Evolutionary conservation across 305 asterid genomes (phyloP), one percentile per base, ranked within the genome.

Genomic region (Nicotiana rustica): DNA sequence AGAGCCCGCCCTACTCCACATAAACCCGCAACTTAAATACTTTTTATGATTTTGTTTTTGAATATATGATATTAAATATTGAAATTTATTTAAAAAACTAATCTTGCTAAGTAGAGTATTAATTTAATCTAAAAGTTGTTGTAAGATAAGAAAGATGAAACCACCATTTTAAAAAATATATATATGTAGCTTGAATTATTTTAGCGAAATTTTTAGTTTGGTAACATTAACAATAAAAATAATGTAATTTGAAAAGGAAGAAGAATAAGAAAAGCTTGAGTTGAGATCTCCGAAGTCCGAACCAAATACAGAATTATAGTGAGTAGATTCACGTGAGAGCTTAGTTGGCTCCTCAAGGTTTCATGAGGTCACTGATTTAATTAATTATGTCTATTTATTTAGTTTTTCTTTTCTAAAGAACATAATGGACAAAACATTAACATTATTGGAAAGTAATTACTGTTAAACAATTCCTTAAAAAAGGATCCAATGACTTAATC

Each of bases 341-440:
- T 76, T 76, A 76, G 80, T 76, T 76, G 80, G 80, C 49, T 76
- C 10, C 31, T 76, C 25, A 29, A 76, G 29, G 49, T 75, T 4
- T 41, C 49, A 41, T 41, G 10, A 8, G 12, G 49, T 2, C 49
- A 55, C 3, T 76, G 6, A 55, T 52, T 52, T 57, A 57, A 57
- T 57, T 52, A 76, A 76, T 15, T 55, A 76, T 52, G n/a, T 14
- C 15, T 29, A 15, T 75, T 75, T 29, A 47, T 73, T 71, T 5
- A n/a, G 6, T 13, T 13, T 13, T 4, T 66, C 3, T 31, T 38
- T 70, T 70, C 5, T 17, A 41, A 44, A 70, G 52, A 70, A 70
- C 35, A 76, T 4, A 76, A 75, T 75, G 49, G 44, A 31, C 15
- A 49, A 44, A 52, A 75, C 64, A 52, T 49, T 49, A 44, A 8